Evolutionary conservation across 768 basidiomycete genomes (phyloP), one percentile per base, ranked within the genome.

Genomic region (Lentinus brumalis): DNA sequence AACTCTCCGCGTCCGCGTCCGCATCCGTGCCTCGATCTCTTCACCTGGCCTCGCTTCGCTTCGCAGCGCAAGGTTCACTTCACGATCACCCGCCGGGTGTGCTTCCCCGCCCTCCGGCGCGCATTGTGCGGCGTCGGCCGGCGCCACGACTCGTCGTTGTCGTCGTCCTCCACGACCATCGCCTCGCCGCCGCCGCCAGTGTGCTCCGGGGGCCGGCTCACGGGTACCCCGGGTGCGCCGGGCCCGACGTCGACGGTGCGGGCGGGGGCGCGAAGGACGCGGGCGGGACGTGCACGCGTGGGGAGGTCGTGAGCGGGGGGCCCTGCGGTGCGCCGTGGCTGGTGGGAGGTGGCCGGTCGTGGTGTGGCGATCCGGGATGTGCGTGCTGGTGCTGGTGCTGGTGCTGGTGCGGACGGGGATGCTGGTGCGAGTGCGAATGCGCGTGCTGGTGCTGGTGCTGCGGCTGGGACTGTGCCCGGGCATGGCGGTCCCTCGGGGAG

Each of bases 91-190:
- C 90, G 83, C 68, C 79, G 81, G 26, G 90, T 92, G 70, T 92
- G 90, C 71, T 92, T 92, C 52, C 90, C 90, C 53, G 90, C 90
- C 58, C 90, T 79, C 57, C 90, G 78, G 26, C 90, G 84, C 71
- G 91, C 89, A 42, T 83, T 82, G 67, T 87, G 86, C 21, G 90
- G 89, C 73, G 86, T 90, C 0, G 89, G 87, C 46, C 83, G 76
- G 32, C 85, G 77, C 89, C 89, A 91, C 30, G 86, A 76, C 62
- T 91, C 88, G 69, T 91, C 89, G 29, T 79, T 70, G 57, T 88
- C 86, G 59, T 82, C 81, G 59, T 75, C 75, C 66, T 79, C 81
- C 41, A 85, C 85, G 16, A 86, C 86, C 38, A 61, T 49, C 54
- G 63, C 63, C 61, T 63, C 55, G 30, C 61, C 62, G 30, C 52